These are phyloP conservation scores for Blastomyces emzantsi DNA, from an alignment of 2,329 filamentous ascomycete species.

Conservation along the genomic window DNA sequence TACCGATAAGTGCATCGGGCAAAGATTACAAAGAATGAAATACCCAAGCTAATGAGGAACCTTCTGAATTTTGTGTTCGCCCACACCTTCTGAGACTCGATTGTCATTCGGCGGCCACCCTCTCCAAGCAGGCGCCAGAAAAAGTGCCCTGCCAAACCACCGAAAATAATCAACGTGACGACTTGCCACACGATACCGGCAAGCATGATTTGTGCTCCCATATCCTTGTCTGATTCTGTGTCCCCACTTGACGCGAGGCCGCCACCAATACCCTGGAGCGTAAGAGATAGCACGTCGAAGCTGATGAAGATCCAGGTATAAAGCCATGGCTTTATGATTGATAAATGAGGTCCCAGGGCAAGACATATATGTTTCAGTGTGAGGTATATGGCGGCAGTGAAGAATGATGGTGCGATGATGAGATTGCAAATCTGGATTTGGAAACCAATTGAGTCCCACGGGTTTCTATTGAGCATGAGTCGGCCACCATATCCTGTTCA, in stretches of 20 bases:
- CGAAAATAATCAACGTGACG: slow-evolving; percentile 48
- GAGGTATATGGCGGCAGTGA: slow-evolving; percentile 56
- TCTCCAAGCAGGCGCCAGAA: slow-evolving; percentile 20
- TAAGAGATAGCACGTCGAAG: slow-evolving; percentile 52
- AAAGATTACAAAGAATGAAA: slow-evolving; percentile 40
- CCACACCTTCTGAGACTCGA: slow-evolving; percentile 11
- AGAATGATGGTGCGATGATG: slow-evolving; percentile 56
- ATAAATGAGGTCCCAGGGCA: slow-evolving; percentile 26
- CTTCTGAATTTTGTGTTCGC: slow-evolving; percentile 27
- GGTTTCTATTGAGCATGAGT: slow-evolving; percentile 47
- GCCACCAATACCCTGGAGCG: slow-evolving; percentile 54
- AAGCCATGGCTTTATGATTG: slow-evolving; percentile 25
- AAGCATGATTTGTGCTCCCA: slow-evolving; percentile 55
- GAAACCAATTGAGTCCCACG: slow-evolving; percentile 38
- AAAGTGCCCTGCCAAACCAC: slow-evolving; percentile 44
- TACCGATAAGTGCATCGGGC: slow-evolving; percentile 42
- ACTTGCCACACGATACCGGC: slow-evolving; percentile 57
- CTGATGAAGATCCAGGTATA: slow-evolving; percentile 47
- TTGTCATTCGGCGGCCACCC: slow-evolving; percentile 12
- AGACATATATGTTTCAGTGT: slow-evolving; percentile 41
- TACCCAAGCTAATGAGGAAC: slow-evolving; percentile 29
- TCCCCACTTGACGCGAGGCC: slow-evolving; percentile 41
- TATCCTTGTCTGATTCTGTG: slow-evolving; percentile 26
- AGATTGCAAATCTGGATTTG: slow-evolving; percentile 42
- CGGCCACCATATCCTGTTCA: slow-evolving; percentile 48